Conservation (phyloP, 208 protist species). For the Trichomonas vaginalis region DNA sequence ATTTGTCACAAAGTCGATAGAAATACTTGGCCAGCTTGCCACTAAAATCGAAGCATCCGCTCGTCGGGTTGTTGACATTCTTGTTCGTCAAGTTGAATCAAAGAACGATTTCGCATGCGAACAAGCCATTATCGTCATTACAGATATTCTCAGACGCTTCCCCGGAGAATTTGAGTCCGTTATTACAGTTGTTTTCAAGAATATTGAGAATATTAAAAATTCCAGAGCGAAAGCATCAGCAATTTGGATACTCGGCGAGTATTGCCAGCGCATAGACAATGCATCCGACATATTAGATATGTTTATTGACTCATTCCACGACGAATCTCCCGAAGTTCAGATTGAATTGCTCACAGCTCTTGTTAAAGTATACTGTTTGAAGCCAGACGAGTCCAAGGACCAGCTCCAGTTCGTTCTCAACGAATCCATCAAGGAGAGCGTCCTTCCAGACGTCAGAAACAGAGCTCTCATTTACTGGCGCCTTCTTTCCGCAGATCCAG, state of each 20-base stretch:
- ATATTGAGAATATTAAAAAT: constrained; percentile 50
- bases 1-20: constrained; percentile 82
- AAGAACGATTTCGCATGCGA: constrained; percentile 78
- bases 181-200: constrained; percentile 57
- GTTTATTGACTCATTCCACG: constrained; percentile 9
- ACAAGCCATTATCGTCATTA: constrained; percentile 79
- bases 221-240: not conserved
- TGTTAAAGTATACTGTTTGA: not conserved
- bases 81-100: constrained; percentile 63
- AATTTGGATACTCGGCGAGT: constrained; percentile 48
- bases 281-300: constrained; percentile 68
- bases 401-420: not conserved
- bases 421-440: not conserved
- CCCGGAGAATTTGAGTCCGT: constrained; percentile 47
- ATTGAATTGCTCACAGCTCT: not conserved
- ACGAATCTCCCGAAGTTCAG: not conserved
- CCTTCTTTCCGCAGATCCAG: not conserved
- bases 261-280: constrained; percentile 77
- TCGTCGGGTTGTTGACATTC: constrained; percentile 62
- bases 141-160: constrained; percentile 77
- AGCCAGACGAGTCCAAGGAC: not conserved
- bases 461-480: constrained; percentile 12
- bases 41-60: constrained; percentile 79
- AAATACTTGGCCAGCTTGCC: constrained; percentile 76
- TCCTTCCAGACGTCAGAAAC: not conserved